Base-by-base conservation (phyloP, 2,329 filamentous ascomycete species). In the Canariomyces notabilis region DNA sequence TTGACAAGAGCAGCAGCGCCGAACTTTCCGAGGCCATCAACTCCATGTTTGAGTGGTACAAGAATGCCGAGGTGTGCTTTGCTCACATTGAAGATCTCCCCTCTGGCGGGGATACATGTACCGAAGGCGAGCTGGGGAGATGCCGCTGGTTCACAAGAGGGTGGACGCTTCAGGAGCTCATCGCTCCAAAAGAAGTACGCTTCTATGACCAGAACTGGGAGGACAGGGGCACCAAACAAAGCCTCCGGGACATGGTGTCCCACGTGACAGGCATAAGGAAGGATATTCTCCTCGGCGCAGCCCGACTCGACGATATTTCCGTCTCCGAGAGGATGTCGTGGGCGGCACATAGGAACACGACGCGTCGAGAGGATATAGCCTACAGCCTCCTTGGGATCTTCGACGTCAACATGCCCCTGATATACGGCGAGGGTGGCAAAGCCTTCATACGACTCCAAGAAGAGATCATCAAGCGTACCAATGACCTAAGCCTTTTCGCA, bases 1-100 rank as follows among this genome's bases (percentile, higher is more conserved):
- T 61, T 31, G 55, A 61, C 46, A 60, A 61, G 40, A 42, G 39
- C n/a, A 58, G 53, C 46, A 57, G 52, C 26, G 49, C 50, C 4
- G 58, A 60, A 33, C 42, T 61, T 4, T 48, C 48, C 11, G 56
- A 60, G 29, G 52, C 35, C 15, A 45, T 45, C 42, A 45, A 45
- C 34, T 45, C 42, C 42, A 45, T 45, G 42, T 45, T 37, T 54
- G 50, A 41, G 1, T 60, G 57, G 58, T 61, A 61, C 15, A 34
- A 22, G n/a, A n/a, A 47, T 0, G 36, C 58, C 1, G 16, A 40
- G 2, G 23, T 46, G 2, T 61, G 59, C 19, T 58, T 52, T 23
- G 57, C 47, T 6, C 53, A 49, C 11, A 48, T 60, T 0, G 39
- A 35, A 2, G 59, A 61, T n/a, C n/a, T n/a, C n/a, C n/a, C n/a